These are phyloP conservation scores for Medicago arabica DNA, from an alignment of 306 rosid genomes.

Conservation along the genomic window DNA sequence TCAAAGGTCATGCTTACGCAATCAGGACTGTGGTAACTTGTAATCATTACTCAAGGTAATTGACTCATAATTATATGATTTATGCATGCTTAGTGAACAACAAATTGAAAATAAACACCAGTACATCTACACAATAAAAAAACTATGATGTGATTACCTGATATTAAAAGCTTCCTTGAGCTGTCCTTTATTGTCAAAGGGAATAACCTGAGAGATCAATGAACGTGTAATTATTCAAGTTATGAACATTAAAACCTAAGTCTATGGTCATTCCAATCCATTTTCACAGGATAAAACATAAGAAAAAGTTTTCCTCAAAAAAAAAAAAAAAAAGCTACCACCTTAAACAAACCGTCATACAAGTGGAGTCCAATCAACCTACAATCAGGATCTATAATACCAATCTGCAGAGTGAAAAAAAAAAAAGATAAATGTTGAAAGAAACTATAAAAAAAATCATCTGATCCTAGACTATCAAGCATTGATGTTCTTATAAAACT, in stretches of 20 bases:
- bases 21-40: background rate
- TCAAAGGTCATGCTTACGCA: constrained; percentile 3
- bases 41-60: constrained; percentile 6
- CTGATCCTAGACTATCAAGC: constrained; percentile 24
- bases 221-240: constrained; percentile 26
- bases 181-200: constrained; percentile 94
- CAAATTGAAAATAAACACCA: background rate
- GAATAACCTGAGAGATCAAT: constrained; percentile 76
- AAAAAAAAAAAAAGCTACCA: constrained; percentile 42
- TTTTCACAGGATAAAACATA: constrained; percentile 11
- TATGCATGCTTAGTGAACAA: constrained; percentile 5
- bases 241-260: constrained; percentile 3
- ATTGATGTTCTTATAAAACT: constrained; percentile 24
- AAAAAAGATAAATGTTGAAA: constrained; percentile 13
- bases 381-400: constrained; percentile 97
- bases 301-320: no score
- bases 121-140: constrained; percentile 5
- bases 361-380: constrained; percentile 96
- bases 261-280: constrained; percentile 19
- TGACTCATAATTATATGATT: constrained; percentile 6
- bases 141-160: constrained; percentile 56
- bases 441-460: constrained; percentile 14
- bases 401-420: constrained; percentile 71
- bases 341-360: constrained; percentile 96
- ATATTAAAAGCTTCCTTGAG: constrained; percentile 99